Conservation (phyloP, 495 filamentous ascomycete genomes). For the Xylaria intraflava region DNA sequence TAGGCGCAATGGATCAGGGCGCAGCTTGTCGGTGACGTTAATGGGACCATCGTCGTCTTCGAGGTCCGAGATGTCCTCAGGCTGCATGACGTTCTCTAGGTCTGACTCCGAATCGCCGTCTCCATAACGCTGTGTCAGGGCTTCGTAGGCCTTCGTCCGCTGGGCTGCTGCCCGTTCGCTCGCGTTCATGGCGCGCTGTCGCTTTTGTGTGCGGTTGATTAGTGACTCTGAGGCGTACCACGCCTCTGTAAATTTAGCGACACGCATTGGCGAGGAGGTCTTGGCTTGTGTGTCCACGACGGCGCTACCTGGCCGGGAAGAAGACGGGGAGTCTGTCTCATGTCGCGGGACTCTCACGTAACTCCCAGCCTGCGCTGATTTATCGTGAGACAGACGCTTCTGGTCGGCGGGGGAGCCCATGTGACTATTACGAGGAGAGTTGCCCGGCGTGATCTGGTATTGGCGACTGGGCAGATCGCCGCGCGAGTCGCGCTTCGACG, state of each 20-base stretch:
- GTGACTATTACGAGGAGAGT: constrained; percentile 41
- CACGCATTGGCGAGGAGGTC: constrained; percentile 39
- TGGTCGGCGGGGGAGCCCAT: constrained; percentile 29
- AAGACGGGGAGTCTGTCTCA: constrained; percentile 27
- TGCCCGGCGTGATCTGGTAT: constrained; percentile 40
- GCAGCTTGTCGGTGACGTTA: constrained; percentile 20
- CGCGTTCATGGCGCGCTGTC: constrained; percentile 21
- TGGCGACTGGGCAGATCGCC: constrained; percentile 44
- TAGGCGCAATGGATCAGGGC: constrained; percentile 42
- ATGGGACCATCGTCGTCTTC: constrained; percentile 21
- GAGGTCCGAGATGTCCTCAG: constrained; percentile 13
- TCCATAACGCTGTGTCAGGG: constrained; percentile 42
- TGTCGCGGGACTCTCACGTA: constrained; percentile 35
- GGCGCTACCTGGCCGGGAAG: constrained; percentile 26
- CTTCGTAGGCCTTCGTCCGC: constrained; percentile 40
- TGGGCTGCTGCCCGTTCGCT: constrained; percentile 39
- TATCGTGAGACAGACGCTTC: constrained; percentile 37
- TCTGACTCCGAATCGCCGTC: constrained; percentile 36
- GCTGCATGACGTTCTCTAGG: constrained; percentile 29
- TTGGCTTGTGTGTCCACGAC: constrained; percentile 25
- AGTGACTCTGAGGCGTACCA: constrained; percentile 51
- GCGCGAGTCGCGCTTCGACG: constrained; percentile 43
- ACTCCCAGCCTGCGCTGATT: constrained; percentile 25
- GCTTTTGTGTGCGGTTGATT: constrained; percentile 46
- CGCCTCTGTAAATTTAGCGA: constrained; percentile 57